Evolutionary conservation across 163 green algal genomes (phyloP).

Genomic region (Scenedesmus sp.): DNA sequence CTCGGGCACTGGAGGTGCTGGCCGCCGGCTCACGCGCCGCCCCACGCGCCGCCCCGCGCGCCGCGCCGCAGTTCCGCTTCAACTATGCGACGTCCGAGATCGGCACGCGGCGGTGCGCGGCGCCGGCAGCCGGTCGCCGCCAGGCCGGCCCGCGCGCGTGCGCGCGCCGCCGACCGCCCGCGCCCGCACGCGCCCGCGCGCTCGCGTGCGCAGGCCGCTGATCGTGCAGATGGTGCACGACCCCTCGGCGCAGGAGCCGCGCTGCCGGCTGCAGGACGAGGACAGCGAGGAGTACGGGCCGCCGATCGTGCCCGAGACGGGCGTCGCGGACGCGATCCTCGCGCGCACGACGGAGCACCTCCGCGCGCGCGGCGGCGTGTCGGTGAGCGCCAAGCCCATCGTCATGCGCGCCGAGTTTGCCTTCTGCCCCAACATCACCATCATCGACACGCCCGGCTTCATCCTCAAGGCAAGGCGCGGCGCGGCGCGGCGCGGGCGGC

Average conservation of each 20-base stretch:
- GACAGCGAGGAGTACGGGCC: conserved; percentile 87
- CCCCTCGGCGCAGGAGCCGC: conserved; percentile 74
- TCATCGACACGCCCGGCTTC: conserved; percentile 97
- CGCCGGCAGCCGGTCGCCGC: too few relatives aligned
- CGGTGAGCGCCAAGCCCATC: conserved; percentile 91
- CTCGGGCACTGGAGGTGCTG: too few relatives aligned
- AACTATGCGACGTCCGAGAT: conserved; percentile 95
- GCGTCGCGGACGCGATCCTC: conserved; percentile 85
- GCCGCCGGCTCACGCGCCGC: too few relatives aligned
- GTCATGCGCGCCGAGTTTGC: conserved; percentile 90
- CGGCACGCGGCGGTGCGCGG: conserved; percentile 72
- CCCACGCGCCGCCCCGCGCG: too few relatives aligned
- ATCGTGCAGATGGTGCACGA: conserved; percentile 95
- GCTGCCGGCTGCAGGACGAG: conserved; percentile 91
- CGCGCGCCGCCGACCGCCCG: too few relatives aligned
- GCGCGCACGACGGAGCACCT: conserved; percentile 88
- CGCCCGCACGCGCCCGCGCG: too few relatives aligned
- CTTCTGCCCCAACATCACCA: conserved; percentile 95
- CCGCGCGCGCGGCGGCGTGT: conserved; percentile 65
- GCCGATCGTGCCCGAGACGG: conserved; percentile 79
- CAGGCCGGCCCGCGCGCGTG: too few relatives aligned
- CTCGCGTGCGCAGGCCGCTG: conserved; percentile 80
- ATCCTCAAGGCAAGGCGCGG: conserved; percentile 84
- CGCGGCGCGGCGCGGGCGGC: not conserved
- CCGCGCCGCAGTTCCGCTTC: conserved; percentile 75